Evolutionary conservation across 441 rosid genomes (phyloP), one percentile per base, ranked within the genome.

Genomic region (California macrophylla): DNA sequence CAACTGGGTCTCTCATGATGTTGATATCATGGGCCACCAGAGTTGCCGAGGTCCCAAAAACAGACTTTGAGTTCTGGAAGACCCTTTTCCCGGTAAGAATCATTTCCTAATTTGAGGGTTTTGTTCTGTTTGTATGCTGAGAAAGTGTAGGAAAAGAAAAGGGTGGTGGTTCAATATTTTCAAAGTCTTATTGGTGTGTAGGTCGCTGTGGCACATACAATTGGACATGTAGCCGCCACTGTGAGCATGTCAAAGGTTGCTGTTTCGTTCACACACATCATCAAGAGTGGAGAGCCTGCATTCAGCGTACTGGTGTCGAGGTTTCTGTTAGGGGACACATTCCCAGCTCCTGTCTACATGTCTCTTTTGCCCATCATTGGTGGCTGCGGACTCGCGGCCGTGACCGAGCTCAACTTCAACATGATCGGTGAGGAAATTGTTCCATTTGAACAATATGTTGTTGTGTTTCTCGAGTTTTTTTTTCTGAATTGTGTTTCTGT

Each of bases 181-280:
- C 0, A 45, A 45, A 15, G 18, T 0, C 5, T 42, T 42, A 15
- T 4, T 61, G 65, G 24, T 69, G 58, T 73, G 71, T 66, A 90
- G 98, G 98, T 93, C 73, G 98, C 96, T 0, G 87, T 93, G 71
- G 98, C 97, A 2, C 98, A 91, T 74, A 91, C 97, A 40, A 86
- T 93, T 9, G 97, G 98, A 66, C 98, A 93, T 79, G 98, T 93
- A 60, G 98, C 98, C 21, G 98, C 98, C 34, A 91, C 98, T 0
- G 93, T 91, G 74, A 93, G 98, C 72, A 91, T 93, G 96, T 93
- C 98, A 0, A 93, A 93, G 77, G 98, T 93, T 15, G 97, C 98
- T 23, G 97, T 93, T 18, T 93, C 98, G 16, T 93, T 93, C 77
- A 90, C 98, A 5, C 97, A 90, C 75, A 90, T 90, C 69, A 90